A percentile compares a stretch with the other conserved stretches of the same genome.
These are phyloP conservation scores for Agrocybe chaxingu DNA, from an alignment of 768 basidiomycete genomes.

Conservation along the genomic window DNA sequence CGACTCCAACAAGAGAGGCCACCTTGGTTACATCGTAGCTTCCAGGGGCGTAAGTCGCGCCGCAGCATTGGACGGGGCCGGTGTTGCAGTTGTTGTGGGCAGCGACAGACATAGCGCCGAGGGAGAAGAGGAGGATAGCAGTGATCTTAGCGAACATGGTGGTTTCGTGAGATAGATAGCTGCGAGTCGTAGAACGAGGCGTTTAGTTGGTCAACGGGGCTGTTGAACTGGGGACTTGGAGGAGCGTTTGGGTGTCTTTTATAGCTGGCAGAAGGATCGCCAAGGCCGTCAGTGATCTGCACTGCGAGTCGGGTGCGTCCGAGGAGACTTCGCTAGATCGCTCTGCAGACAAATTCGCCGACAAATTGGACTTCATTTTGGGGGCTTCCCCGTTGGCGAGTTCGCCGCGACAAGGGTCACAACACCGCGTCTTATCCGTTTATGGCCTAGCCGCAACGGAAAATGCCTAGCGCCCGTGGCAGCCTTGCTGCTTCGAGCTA, in stretches of 20 bases:
- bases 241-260: not conserved
- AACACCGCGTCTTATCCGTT: not conserved
- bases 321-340: too few relatives aligned
- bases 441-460: not conserved
- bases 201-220: constrained; percentile 1
- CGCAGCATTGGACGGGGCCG: constrained; percentile 19
- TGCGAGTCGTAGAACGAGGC: not conserved
- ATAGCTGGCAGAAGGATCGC: not conserved
- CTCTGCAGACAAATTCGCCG: too few relatives aligned
- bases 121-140: constrained; percentile 9
- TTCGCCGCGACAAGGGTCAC: not conserved
- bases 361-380: too few relatives aligned
- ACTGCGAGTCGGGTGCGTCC: not conserved
- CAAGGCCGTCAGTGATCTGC: not conserved
- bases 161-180: not conserved
- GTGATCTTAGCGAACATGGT: constrained; percentile 13
- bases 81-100: constrained; percentile 12
- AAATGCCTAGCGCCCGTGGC: too few relatives aligned
- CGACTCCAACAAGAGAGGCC: too few relatives aligned
- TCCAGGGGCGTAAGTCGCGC: constrained; percentile 3
- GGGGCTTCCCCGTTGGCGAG: too few relatives aligned
- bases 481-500: too few relatives aligned
- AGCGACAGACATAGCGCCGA: constrained; percentile 9
- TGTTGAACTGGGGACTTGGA: constrained; percentile 5
- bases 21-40: too few relatives aligned